These are phyloP conservation scores for Asparagopsis taxiformis DNA, from an alignment of 31 red algal genomes.

Conservation along the genomic window DNA sequence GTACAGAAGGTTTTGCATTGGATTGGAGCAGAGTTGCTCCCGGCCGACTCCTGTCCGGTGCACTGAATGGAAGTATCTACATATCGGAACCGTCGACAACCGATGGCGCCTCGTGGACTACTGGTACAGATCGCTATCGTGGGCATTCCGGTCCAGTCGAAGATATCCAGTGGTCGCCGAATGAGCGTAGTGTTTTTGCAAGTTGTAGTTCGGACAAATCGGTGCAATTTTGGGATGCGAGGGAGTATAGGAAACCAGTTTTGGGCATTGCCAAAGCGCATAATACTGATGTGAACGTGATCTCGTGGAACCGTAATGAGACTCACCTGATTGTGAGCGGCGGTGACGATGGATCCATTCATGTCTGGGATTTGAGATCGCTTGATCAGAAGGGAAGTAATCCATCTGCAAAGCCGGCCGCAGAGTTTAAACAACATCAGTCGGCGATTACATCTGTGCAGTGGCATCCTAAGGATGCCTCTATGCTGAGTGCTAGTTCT, in stretches of 20 bases:
- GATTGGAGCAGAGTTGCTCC: constrained; percentile 54
- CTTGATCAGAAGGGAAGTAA: constrained; percentile 14
- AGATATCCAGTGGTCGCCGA: constrained; percentile 86
- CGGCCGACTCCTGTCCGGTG: constrained; percentile 63
- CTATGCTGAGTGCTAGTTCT: constrained; percentile 67
- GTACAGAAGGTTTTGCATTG: constrained; percentile 71
- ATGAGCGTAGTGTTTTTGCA: constrained; percentile 75
- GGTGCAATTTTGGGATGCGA: constrained; percentile 75
- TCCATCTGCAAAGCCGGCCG: constrained; percentile 33
- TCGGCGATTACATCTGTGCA: constrained; percentile 79
- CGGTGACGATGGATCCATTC: constrained; percentile 75
- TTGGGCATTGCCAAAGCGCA: constrained; percentile 65
- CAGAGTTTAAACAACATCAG: constrained; percentile 67
- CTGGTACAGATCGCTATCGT: constrained; percentile 11
- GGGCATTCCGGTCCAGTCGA: constrained; percentile 42
- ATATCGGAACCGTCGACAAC: constrained; percentile 29
- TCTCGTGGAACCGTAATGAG: constrained; percentile 84
- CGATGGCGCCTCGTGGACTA: constrained; percentile 21
- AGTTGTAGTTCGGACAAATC: constrained; percentile 75
- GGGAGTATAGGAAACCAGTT: constrained; percentile 37
- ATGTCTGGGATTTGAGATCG: constrained; percentile 86
- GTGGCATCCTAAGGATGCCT: constrained; percentile 77
- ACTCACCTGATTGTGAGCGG: constrained; percentile 82
- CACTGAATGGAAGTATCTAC: constrained; percentile 48
- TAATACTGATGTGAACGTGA: constrained; percentile 81